A percentile compares a stretch with the other conserved stretches of the same genome.
Conservation (phyloP, 2,329 filamentous ascomycete species). For the Claviceps quebecensis region DNA sequence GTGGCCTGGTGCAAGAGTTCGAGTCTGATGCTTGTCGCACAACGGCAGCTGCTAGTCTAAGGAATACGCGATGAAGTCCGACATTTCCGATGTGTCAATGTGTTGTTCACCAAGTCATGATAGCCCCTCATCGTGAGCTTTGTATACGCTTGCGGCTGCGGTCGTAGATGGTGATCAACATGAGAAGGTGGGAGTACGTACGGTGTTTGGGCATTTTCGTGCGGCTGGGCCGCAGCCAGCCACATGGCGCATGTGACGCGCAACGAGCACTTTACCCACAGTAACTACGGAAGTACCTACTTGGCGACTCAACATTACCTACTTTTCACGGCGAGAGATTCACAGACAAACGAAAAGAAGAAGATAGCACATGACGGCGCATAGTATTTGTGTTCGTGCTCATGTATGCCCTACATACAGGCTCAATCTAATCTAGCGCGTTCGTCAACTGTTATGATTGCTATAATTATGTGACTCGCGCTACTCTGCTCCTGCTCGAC, state of each 20-base stretch:
- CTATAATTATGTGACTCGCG: neutral
- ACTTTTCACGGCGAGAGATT: too few relatives aligned
- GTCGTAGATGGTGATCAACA: too few relatives aligned
- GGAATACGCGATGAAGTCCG: neutral
- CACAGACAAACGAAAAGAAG: too few relatives aligned
- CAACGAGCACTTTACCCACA: too few relatives aligned
- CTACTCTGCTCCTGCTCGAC: neutral
- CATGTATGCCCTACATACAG: neutral
- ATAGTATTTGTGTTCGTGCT: neutral
- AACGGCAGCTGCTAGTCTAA: neutral
- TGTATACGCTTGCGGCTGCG: too few relatives aligned
- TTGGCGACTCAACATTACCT: too few relatives aligned
- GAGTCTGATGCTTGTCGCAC: neutral
- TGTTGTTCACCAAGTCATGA: neutral
- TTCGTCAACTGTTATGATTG: neutral
- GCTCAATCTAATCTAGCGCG: neutral
- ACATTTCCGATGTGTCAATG: neutral
- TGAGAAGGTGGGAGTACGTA: too few relatives aligned
- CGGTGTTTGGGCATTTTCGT: too few relatives aligned
- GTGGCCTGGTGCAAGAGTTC: neutral
- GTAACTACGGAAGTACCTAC: too few relatives aligned
- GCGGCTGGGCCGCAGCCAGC: too few relatives aligned
- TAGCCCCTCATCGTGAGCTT: neutral
- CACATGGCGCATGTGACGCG: too few relatives aligned
- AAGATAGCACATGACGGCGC: neutral